Evolutionary conservation across 352 stramenopile species (phyloP), one percentile per base, ranked within the genome.

Genomic region (Phytophthora parvispora): DNA sequence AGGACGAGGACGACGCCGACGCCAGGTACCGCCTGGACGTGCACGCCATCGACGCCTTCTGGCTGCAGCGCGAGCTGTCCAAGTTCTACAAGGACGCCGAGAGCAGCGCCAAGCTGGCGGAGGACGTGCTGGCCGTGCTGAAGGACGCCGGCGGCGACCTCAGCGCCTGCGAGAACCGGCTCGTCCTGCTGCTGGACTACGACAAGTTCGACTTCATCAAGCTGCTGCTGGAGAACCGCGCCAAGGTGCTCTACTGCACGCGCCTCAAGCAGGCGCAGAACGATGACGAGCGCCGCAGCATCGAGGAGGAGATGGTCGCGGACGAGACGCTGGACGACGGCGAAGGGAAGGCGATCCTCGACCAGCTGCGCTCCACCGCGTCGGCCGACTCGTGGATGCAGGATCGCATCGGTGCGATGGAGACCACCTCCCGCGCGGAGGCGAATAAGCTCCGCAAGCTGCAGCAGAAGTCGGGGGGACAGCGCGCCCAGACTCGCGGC

Each of bases 141-240:
- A 83, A 83, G 40, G 86, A 95, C 59, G 76, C 76, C 6, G 84
- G 82, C 0, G 81, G 68, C 28, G 89, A 96, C 51, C 63, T 96
- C 18, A 93, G 89, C 60, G 84, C 87, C 38, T 99, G 96, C 64
- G 98, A 99, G 74, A 99, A 99, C 80, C 90, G 96, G 56, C 89
- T 99, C 1, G 92, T 99, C 36, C 74, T 99, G 43, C 70, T 99
- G 6, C 78, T 99, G 42, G 98, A 98, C 63, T 99, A 99, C 75
- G 98, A 99, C 78, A 98, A 99, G 64, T 99, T 99, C 70, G 97
- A 99, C 38, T 98, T 99, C 34, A 99, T 99, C 81, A 99, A 99
- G 76, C 60, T 98, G 7, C 72, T 99, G 54, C 74, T 99, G 15
- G 86, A 94, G 49, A 99, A 99, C 81, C 87, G 97, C 29, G 87